These are phyloP conservation scores for Debaryomyces coudertii DNA, from an alignment of 1,139 yeast species.

Conservation along the genomic window DNA sequence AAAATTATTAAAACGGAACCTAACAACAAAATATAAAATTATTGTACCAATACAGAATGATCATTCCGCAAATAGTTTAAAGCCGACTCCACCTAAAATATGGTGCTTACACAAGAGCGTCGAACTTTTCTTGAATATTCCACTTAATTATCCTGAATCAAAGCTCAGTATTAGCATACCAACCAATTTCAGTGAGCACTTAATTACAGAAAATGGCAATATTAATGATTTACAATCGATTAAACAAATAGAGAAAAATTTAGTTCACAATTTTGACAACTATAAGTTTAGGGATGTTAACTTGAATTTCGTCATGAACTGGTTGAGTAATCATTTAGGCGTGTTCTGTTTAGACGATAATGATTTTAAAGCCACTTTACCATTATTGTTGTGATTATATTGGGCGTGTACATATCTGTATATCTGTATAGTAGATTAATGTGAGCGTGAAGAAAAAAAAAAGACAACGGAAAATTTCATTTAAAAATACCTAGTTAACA, in stretches of 20 bases:
- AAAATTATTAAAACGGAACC: conserved; percentile 29
- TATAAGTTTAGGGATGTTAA: conserved; percentile 20
- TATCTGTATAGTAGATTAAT: not conserved
- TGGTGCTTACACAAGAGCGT: conserved; percentile 24
- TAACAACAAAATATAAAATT: conserved; percentile 3
- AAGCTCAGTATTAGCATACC: conserved; percentile 24
- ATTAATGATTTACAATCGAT: conserved; percentile 17
- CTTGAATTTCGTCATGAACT: conserved; percentile 31
- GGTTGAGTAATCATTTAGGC: conserved; percentile 32
- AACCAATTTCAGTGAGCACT: conserved; percentile 28
- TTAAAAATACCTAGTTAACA: not conserved
- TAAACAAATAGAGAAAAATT: conserved; percentile 27
- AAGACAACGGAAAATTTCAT: not conserved
- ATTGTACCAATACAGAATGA: conserved; percentile 1
- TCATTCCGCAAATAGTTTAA: conserved; percentile 23
- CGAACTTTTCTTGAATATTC: conserved; percentile 26
- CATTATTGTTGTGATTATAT: not conserved
- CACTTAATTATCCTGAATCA: conserved; percentile 26
- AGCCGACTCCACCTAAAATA: conserved; percentile 22
- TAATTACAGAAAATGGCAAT: conserved; percentile 23
- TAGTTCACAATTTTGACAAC: conserved; percentile 24
- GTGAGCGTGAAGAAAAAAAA: not conserved
- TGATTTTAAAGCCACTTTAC: conserved; percentile 17
- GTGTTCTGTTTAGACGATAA: conserved; percentile 23
- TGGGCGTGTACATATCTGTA: not conserved